phyloP scores from a whole-genome alignment of 2,329 filamentous ascomycete species.

The Diaporthe ilicicola region DNA sequence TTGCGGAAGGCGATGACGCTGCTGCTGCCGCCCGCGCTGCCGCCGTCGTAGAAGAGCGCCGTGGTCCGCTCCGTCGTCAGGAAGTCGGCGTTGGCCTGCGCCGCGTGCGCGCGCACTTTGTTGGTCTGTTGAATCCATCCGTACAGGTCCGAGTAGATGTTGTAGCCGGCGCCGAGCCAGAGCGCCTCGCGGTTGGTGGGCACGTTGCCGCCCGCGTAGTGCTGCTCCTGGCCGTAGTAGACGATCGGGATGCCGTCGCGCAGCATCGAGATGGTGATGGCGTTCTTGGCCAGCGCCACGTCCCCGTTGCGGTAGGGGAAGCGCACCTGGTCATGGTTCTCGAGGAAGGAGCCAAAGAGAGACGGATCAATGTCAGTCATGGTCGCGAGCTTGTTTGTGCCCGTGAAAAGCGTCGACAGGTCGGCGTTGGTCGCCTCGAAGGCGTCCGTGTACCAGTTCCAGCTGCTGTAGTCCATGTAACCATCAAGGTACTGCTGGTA shows the following conservation, averaged over 20 bases:
- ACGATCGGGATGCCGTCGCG: constrained; percentile 65
- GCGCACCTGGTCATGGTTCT: constrained; percentile 58
- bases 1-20: constrained; percentile 55
- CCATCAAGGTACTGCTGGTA: constrained; percentile 58
- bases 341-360: constrained; percentile 53
- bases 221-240: constrained; percentile 66
- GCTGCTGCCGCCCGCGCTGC: constrained; percentile 28
- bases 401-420: constrained; percentile 43
- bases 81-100: constrained; percentile 47
- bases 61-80: constrained; percentile 46
- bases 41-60: constrained; percentile 47
- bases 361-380: constrained; percentile 47
- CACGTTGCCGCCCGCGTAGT: constrained; percentile 46
- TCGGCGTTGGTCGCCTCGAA: constrained; percentile 38
- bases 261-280: constrained; percentile 61
- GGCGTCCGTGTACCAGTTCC: constrained; percentile 40
- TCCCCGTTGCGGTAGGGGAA: constrained; percentile 56
- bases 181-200: constrained; percentile 58
- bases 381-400: constrained; percentile 34
- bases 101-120: constrained; percentile 55
- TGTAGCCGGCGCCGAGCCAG: constrained; percentile 54
- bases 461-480: constrained; percentile 59
- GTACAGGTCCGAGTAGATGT: constrained; percentile 52
- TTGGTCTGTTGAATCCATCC: constrained; percentile 56
- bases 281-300: constrained; percentile 59